Conservation (phyloP, 306 rosid genomes). For the Lathyrus oleraceus region DNA sequence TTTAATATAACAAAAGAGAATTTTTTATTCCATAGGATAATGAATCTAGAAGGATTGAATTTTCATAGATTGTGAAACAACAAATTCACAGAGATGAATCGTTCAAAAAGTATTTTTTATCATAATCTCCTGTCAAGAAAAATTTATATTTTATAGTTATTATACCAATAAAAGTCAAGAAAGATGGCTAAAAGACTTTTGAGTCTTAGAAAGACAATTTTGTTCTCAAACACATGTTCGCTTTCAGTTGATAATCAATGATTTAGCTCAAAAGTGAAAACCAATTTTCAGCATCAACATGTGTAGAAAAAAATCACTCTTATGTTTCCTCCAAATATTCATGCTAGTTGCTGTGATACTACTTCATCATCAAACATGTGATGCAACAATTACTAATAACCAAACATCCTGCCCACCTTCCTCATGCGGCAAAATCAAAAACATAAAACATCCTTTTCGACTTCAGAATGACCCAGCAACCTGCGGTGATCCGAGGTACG, state of each 20-base stretch:
- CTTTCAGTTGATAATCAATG: not conserved
- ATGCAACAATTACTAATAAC: not conserved
- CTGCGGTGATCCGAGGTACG: constrained; percentile 12
- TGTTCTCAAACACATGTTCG: not conserved
- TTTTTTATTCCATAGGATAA: too few relatives aligned
- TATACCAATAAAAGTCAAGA: not conserved
- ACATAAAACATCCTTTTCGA: constrained; percentile 37
- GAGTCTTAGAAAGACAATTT: not conserved
- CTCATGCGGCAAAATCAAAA: constrained; percentile 27
- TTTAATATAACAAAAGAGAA: too few relatives aligned
- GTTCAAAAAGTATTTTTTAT: too few relatives aligned
- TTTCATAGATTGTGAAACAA: too few relatives aligned
- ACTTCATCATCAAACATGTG: not conserved
- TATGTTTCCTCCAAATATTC: not conserved
- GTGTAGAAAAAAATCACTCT: not conserved
- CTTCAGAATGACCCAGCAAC: not conserved
- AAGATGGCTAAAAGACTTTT: not conserved
- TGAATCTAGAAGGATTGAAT: too few relatives aligned
- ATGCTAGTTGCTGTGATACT: not conserved
- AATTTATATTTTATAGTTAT: too few relatives aligned
- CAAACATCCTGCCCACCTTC: constrained; percentile 11
- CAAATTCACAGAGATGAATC: too few relatives aligned
- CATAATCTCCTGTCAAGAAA: too few relatives aligned
- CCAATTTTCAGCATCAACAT: not conserved
- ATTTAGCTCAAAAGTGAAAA: too few relatives aligned